Conservation (phyloP, 2,329 filamentous ascomycete species). For the Botrytis deweyae region DNA sequence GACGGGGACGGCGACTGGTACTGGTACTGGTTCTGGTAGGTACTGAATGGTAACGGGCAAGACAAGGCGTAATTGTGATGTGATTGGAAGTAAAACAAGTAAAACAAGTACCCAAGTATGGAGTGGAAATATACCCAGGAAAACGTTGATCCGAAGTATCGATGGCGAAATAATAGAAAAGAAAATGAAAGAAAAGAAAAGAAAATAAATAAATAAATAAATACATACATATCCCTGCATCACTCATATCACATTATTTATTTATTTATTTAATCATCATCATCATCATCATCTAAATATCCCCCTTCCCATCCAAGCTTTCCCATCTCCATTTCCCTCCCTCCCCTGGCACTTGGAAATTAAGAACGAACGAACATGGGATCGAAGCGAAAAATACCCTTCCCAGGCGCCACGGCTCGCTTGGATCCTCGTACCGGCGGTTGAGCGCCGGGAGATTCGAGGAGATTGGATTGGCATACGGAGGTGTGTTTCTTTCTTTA, state of each 20-base stretch:
- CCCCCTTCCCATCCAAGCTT: not conserved
- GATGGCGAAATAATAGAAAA: not conserved
- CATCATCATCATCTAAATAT: too few species aligned
- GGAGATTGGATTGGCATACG: not conserved
- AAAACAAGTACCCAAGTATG: not conserved
- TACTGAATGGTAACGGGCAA: not conserved
- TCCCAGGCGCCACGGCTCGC: not conserved
- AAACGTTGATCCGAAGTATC: not conserved
- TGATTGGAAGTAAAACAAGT: not conserved
- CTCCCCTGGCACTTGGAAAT: not conserved
- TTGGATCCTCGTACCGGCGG: constrained; percentile 2
- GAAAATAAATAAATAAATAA: not conserved
- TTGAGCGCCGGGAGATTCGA: not conserved
- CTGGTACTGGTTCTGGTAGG: too few species aligned
- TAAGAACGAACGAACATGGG: not conserved
- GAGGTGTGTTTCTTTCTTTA: too few species aligned
- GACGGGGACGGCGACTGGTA: too few species aligned
- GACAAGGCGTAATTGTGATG: not conserved
- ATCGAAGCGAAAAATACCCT: not conserved
- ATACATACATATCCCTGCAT: not conserved
- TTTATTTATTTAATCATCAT: not conserved
- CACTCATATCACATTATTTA: not conserved
- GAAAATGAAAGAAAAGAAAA: not conserved
- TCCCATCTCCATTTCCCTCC: not conserved
- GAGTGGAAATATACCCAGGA: not conserved